Conservation (phyloP, 352 stramenopile genomes). For the Aphanomyces cochlioides region DNA sequence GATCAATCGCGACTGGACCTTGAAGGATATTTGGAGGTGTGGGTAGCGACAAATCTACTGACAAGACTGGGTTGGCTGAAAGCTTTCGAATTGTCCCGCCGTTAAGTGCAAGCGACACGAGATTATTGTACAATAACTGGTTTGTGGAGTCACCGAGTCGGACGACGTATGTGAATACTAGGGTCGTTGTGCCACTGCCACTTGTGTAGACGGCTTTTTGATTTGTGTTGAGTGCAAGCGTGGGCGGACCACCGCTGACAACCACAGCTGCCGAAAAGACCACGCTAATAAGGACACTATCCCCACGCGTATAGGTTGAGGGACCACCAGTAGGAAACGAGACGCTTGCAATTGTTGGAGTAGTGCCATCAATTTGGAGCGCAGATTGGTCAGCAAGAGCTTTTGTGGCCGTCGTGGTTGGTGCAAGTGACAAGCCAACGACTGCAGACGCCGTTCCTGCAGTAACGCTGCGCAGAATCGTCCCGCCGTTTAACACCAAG, state of each 20-base stretch:
- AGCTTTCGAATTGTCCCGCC: conserved; percentile 18
- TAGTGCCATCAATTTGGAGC: conserved; percentile 39
- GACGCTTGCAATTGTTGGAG: conserved; percentile 10
- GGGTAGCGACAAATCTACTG: conserved; percentile 39
- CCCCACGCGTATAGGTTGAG: conserved; percentile 20
- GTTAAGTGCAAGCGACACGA: conserved; percentile 1
- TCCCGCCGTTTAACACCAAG: conserved; percentile 57
- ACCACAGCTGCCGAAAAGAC: conserved; percentile 21
- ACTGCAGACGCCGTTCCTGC: conserved; percentile 36
- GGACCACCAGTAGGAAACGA: conserved; percentile 20
- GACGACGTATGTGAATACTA: conserved; percentile 43
- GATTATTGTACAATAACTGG: neutral
- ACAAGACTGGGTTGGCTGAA: conserved; percentile 34
- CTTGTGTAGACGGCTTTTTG: conserved; percentile 40
- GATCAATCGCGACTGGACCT: conserved; percentile 48
- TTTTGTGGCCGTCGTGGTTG: neutral
- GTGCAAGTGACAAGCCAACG: conserved; percentile 43
- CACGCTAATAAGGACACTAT: neutral
- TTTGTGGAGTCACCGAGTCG: conserved; percentile 5
- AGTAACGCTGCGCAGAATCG: conserved; percentile 43
- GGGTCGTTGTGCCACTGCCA: conserved; percentile 45
- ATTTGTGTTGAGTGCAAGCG: conserved; percentile 16
- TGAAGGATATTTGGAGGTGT: conserved; percentile 13
- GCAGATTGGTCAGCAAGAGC: conserved; percentile 33
- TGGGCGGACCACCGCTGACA: neutral